These are phyloP conservation scores for Moesziomyces sp. DNA, from an alignment of 1,284 basidiomycete species.

Conservation along the genomic window DNA sequence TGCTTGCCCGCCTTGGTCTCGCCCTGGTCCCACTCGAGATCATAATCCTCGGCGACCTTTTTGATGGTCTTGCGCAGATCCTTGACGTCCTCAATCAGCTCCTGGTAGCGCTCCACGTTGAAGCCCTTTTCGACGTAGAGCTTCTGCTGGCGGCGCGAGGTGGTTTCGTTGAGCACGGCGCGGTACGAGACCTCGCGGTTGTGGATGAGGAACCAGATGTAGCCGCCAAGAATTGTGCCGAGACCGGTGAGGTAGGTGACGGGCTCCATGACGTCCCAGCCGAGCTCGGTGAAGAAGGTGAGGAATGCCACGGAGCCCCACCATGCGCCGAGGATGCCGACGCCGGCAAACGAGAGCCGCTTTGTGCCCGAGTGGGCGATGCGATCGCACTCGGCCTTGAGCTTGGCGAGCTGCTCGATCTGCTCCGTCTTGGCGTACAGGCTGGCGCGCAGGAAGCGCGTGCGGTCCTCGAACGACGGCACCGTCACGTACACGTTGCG, in stretches of 20 bases:
- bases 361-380: constrained; percentile 52
- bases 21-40: constrained; percentile 61
- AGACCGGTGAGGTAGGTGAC: constrained; percentile 59
- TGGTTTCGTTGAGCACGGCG: constrained; percentile 61
- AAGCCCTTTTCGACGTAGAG: constrained; percentile 59
- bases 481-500: constrained; percentile 52
- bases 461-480: constrained; percentile 61
- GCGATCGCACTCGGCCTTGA: constrained; percentile 58
- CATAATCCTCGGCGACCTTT: constrained; percentile 59
- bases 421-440: constrained; percentile 54
- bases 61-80: constrained; percentile 56
- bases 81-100: constrained; percentile 59
- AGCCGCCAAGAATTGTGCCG: constrained; percentile 57
- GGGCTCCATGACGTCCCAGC: constrained; percentile 58
- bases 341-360: constrained; percentile 54
- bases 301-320: constrained; percentile 54
- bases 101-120: constrained; percentile 54
- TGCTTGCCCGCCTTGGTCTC: constrained; percentile 52
- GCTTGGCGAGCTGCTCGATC: constrained; percentile 52
- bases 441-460: constrained; percentile 48
- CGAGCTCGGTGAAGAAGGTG: constrained; percentile 55
- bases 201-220: constrained; percentile 60
- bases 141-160: constrained; percentile 53
- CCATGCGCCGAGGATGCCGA: constrained; percentile 50
- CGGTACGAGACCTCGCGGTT: constrained; percentile 60